phyloP scores from a whole-genome alignment of 257 asterid species.

The Solanum chilense region DNA sequence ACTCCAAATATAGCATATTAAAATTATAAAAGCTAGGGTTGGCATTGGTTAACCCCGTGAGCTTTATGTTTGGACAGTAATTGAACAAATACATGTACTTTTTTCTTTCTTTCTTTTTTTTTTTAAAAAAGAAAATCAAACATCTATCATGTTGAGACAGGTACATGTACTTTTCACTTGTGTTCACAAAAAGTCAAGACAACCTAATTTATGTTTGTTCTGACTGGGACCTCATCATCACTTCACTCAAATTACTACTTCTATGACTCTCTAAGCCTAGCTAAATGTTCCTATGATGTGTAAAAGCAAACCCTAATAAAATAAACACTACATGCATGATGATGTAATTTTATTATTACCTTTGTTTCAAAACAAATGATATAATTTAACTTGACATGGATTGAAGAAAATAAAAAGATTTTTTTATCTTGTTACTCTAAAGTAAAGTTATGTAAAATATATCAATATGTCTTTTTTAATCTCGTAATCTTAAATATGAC shows the following conservation, averaged over 20 bases:
- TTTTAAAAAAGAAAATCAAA: no score
- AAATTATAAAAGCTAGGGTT: not conserved
- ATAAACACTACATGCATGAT: not conserved
- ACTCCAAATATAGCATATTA: not conserved
- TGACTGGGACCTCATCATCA: slow-evolving; percentile 1
- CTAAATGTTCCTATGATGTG: not conserved
- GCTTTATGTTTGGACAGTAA: slow-evolving; percentile 11
- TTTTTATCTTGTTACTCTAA: no score
- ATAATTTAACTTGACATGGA: no score
- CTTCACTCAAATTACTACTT: not conserved
- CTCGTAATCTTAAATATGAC: no score
- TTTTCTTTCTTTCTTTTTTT: not conserved
- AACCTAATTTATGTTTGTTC: slow-evolving; percentile 4
- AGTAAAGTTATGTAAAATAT: no score
- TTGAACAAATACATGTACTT: slow-evolving; percentile 11
- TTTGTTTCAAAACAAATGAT: no score
- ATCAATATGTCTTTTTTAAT: no score
- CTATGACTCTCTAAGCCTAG: not conserved
- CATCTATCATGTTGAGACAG: not conserved
- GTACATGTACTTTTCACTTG: slow-evolving; percentile 25
- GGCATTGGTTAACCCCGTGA: slow-evolving; percentile 19
- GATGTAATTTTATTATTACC: not conserved
- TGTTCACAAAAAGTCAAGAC: slow-evolving; percentile 23
- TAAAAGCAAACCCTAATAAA: not conserved
- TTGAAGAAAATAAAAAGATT: no score